A percentile compares a stretch with the other conserved stretches of the same genome.
These are phyloP conservation scores for Xylaria telfairii DNA, from an alignment of 495 filamentous ascomycete genomes.

Conservation along the genomic window DNA sequence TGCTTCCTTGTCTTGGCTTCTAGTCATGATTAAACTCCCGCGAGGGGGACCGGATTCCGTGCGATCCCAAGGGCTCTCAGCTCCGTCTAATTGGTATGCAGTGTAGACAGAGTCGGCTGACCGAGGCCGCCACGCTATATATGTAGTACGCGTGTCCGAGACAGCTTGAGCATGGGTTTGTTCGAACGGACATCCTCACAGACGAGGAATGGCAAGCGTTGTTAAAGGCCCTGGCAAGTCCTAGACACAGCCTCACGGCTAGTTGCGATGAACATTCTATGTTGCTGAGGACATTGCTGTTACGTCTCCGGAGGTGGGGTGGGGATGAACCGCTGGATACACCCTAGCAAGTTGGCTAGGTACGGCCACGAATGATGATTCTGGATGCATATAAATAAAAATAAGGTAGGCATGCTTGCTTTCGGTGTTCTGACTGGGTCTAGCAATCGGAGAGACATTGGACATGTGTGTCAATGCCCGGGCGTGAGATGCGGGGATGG, in stretches of 20 bases:
- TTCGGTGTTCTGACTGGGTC: constrained; percentile 1
- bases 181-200: background rate
- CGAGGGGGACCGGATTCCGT: background rate
- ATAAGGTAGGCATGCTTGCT: background rate
- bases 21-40: background rate
- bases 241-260: constrained; percentile 6
- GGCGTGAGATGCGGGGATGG: constrained; percentile 3
- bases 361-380: constrained; percentile 5
- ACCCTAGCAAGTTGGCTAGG: constrained; percentile 2
- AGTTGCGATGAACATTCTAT: background rate
- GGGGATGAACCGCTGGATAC: constrained; percentile 23
- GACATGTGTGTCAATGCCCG: constrained; percentile 5
- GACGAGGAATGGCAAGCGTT: background rate
- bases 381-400: constrained; percentile 7
- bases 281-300: background rate
- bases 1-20: constrained; percentile 17
- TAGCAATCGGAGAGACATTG: background rate
- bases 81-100: background rate
- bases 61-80: background rate
- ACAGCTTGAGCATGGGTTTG: background rate
- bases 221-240: constrained; percentile 9
- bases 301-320: constrained; percentile 23
- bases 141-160: background rate
- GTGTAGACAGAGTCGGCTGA: background rate
- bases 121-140: constrained; percentile 3